Evolutionary conservation across 2,329 filamentous ascomycete genomes (phyloP).

Genomic region (Fusarium poae): DNA sequence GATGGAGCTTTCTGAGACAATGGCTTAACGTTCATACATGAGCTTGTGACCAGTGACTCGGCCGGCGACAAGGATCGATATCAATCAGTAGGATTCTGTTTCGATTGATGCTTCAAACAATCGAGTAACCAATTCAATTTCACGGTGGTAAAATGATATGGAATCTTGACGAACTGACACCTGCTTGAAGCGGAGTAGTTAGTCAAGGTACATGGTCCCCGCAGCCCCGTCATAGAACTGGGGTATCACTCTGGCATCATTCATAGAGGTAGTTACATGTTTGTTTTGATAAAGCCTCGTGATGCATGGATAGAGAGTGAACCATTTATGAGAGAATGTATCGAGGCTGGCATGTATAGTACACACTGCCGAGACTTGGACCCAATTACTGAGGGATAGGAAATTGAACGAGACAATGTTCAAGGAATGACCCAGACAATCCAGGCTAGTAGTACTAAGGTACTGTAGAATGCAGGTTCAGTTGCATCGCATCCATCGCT

Average conservation of each 20-base stretch:
- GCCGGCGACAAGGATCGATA: slow-evolving; percentile 18
- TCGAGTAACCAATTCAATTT: slow-evolving; percentile 5
- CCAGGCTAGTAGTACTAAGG: not conserved
- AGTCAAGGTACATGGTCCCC: slow-evolving; percentile 22
- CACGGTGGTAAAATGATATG: not conserved
- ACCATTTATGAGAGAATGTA: not conserved
- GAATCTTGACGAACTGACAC: slow-evolving; percentile 18
- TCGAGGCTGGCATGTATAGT: not conserved
- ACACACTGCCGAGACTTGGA: not conserved
- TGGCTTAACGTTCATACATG: not conserved
- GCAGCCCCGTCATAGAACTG: slow-evolving; percentile 34
- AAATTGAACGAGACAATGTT: not conserved
- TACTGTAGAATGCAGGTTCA: slow-evolving; percentile 6
- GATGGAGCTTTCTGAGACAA: slow-evolving; percentile 16
- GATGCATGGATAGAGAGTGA: not conserved
- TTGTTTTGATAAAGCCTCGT: slow-evolving; percentile 2
- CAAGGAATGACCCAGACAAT: slow-evolving; percentile 17
- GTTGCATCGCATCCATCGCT: slow-evolving; percentile 17
- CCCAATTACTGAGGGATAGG: not conserved
- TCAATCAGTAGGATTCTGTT: slow-evolving; percentile 27
- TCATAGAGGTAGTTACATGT: not conserved
- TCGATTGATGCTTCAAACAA: not conserved
- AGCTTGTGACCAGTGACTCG: slow-evolving; percentile 1
- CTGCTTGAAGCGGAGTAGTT: slow-evolving; percentile 28
- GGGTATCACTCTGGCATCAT: slow-evolving; percentile 33